Conservation (phyloP, 2,329 filamentous ascomycete genomes). For the Pseudovirgaria hyperparasitica region DNA sequence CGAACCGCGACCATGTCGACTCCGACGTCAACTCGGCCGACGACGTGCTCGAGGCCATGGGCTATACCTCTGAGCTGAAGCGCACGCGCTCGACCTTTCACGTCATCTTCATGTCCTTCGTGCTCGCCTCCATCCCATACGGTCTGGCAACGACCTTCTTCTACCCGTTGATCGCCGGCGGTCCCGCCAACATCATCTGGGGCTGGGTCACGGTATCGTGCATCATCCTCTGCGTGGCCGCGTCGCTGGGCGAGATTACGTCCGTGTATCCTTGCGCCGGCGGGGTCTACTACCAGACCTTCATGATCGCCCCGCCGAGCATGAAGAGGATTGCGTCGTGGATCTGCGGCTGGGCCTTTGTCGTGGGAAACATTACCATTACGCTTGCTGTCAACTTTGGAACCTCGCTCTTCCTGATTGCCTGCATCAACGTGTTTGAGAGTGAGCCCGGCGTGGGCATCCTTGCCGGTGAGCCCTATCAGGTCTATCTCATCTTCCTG, state of each 20-base stretch:
- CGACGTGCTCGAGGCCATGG: slow-evolving; percentile 49
- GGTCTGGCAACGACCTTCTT: slow-evolving; percentile 57
- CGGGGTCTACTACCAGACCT: slow-evolving; percentile 69
- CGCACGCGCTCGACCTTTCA: slow-evolving; percentile 55
- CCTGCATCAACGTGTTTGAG: slow-evolving; percentile 44
- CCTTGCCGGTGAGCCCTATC: slow-evolving; percentile 30
- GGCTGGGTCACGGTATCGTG: slow-evolving; percentile 56
- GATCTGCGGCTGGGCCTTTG: slow-evolving; percentile 64
- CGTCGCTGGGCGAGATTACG: slow-evolving; percentile 61
- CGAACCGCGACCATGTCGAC: no score
- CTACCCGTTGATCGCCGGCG: slow-evolving; percentile 55
- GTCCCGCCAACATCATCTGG: slow-evolving; percentile 59
- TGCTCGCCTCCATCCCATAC: slow-evolving; percentile 62
- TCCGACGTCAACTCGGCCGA: slow-evolving; percentile 45
- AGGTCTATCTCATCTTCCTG: slow-evolving; percentile 37
- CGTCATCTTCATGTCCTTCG: slow-evolving; percentile 65
- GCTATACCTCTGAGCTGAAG: slow-evolving; percentile 52
- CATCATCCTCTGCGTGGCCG: slow-evolving; percentile 58
- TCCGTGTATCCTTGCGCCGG: slow-evolving; percentile 66
- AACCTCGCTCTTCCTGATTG: slow-evolving; percentile 41
- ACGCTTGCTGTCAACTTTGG: slow-evolving; percentile 75
- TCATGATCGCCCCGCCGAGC: slow-evolving; percentile 52
- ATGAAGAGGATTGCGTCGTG: slow-evolving; percentile 54
- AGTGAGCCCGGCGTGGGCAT: slow-evolving; percentile 31
- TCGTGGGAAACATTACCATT: slow-evolving; percentile 71